These are phyloP conservation scores for Elsinoe necatrix DNA, from an alignment of 2,329 filamentous ascomycete species.

Conservation along the genomic window DNA sequence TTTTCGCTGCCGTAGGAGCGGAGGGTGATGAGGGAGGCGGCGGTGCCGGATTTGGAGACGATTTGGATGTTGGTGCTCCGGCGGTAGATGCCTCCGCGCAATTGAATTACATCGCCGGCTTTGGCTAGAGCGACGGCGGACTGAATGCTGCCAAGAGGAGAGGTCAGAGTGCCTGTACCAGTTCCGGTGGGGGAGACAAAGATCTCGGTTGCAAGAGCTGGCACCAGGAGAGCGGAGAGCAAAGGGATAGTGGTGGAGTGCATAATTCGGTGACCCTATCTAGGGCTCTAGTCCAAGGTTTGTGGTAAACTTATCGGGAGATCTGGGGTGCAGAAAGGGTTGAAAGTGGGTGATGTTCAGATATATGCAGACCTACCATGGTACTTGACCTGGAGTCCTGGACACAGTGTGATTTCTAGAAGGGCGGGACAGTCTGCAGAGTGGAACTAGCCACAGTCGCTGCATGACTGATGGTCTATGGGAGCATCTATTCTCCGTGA, in stretches of 20 bases:
- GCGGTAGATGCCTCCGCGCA: conserved; percentile 39
- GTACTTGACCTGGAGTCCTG: not conserved
- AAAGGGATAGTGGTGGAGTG: not conserved
- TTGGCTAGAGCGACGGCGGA: conserved; percentile 38
- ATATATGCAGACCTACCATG: not conserved
- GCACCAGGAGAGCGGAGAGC: not conserved
- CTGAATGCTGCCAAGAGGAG: conserved; percentile 42
- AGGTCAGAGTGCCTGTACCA: conserved; percentile 34
- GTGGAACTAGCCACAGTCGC: not conserved
- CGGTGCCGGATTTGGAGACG: conserved; percentile 35
- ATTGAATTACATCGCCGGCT: conserved; percentile 40
- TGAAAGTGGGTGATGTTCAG: not conserved
- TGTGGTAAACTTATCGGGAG: not conserved
- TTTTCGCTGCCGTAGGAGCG: conserved; percentile 37
- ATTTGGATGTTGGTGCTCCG: conserved; percentile 43
- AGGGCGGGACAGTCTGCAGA: not conserved
- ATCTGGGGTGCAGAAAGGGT: conserved; percentile 1
- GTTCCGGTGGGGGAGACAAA: conserved; percentile 41
- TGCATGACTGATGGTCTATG: not conserved
- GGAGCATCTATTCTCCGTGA: not conserved
- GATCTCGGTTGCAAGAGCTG: conserved; percentile 26
- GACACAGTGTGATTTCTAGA: not conserved
- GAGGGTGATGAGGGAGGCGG: conserved; percentile 35
- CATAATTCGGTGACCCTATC: not conserved
- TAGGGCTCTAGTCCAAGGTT: not conserved